Base-by-base conservation (phyloP, 1,284 basidiomycete genomes). In the Mycena citricolor region DNA sequence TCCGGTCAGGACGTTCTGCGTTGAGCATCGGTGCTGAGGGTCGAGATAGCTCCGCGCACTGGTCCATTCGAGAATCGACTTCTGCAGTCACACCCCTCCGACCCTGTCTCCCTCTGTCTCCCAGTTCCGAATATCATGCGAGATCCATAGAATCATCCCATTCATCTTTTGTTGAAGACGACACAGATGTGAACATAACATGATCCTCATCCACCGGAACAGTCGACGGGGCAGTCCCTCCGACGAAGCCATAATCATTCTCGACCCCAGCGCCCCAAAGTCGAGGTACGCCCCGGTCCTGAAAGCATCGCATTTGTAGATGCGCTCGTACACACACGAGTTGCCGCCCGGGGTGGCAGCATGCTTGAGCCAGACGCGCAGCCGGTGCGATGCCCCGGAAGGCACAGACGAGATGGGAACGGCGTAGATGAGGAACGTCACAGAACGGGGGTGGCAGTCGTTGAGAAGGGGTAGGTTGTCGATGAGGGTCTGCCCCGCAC, bases 221-320 rank as follows among this genome's bases (percentile, higher is more conserved):
- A n/a, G n/a, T n/a, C n/a, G n/a, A n/a, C n/a, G n/a, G n/a, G n/a
- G n/a, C n/a, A n/a, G n/a, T n/a, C n/a, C n/a, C n/a, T 33, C 32
- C n/a, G 16, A 33, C 32, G n/a, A 4, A 8, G 68, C 80, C 63
- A 79, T 73, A 10, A 76, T 57, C 57, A 77, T 61, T 53, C 69
- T 74, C 30, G 53, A 55, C 5, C 73, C 68, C 26, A 79, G 56
- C 0, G 67, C 58, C 11, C 67, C 64, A 45, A 83, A 83, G 45
- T 74, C 67, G 20, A 82, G 69, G 20, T 64, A 57, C 0, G 67
- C 68, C 8, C 81, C 78, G n/a, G 81, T 57, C 54, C 77, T 80
- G 58, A 81, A 76, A n/a, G 63, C 58, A 54, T 83, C 79, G 13
- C 66, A 67, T 58, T 79, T 79, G 71, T 73, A 81, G 53, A 83